Evolutionary conservation across 306 rosid genomes (phyloP).

Genomic region (Mimosa bimucronata): DNA sequence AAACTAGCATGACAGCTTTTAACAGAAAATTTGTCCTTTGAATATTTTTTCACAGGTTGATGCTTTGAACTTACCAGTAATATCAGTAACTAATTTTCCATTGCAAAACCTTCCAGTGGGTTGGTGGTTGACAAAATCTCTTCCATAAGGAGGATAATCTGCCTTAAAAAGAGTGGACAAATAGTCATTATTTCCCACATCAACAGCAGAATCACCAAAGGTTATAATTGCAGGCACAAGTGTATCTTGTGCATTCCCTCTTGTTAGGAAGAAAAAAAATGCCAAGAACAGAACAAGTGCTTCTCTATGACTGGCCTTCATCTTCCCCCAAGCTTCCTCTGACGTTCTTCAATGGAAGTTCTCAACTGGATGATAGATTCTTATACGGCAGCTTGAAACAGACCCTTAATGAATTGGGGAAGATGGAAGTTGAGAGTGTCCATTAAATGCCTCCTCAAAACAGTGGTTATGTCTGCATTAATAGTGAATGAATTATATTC

Average conservation of each 20-base stretch:
- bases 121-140: conserved; percentile 77
- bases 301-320: conserved; percentile 43
- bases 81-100: conserved; percentile 92
- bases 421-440: conserved; percentile 66
- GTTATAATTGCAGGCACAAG: conserved; percentile 85
- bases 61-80: conserved; percentile 61
- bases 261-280: conserved; percentile 37
- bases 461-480: conserved; percentile 41
- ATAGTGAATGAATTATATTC: neutral
- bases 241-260: conserved; percentile 70
- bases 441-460: conserved; percentile 56
- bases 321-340: conserved; percentile 32
- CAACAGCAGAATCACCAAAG: conserved; percentile 90
- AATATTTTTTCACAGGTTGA: neutral
- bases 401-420: conserved; percentile 61
- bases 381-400: conserved; percentile 44
- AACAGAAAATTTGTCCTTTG: neutral
- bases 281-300: conserved; percentile 49
- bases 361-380: conserved; percentile 18
- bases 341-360: conserved; percentile 26
- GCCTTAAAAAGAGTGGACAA: conserved; percentile 81
- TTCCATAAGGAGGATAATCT: conserved; percentile 95
- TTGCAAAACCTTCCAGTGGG: conserved; percentile 96
- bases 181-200: conserved; percentile 91
- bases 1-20: neutral